These are phyloP conservation scores for Didymella lethalis DNA, from an alignment of 2,329 filamentous ascomycete genomes.

Conservation along the genomic window DNA sequence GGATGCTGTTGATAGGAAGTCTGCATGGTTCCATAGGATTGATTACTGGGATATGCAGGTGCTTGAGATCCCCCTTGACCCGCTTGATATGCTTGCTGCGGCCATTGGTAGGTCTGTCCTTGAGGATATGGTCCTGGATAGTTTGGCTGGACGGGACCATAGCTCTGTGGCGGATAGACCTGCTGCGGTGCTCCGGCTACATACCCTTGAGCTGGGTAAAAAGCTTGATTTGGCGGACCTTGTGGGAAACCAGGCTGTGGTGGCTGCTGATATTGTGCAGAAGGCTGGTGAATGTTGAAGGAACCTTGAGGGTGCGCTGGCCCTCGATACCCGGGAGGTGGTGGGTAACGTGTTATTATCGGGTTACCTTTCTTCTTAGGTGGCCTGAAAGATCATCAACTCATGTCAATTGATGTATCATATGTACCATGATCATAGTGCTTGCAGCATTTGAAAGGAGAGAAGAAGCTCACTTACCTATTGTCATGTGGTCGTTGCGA, in stretches of 20 bases:
- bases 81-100: conserved; percentile 34
- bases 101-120: conserved; percentile 38
- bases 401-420: conserved; percentile 6
- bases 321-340: conserved; percentile 57
- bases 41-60: conserved; percentile 30
- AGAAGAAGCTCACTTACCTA: conserved; percentile 39
- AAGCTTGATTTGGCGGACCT: conserved; percentile 28
- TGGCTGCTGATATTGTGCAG: conserved; percentile 38
- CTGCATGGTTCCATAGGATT: conserved; percentile 34
- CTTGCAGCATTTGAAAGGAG: neutral
- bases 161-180: conserved; percentile 36
- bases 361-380: conserved; percentile 58
- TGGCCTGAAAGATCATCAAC: conserved; percentile 36
- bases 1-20: conserved; percentile 32
- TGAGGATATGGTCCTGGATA: conserved; percentile 34
- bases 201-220: conserved; percentile 38
- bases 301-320: conserved; percentile 44
- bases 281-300: conserved; percentile 37
- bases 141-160: conserved; percentile 33
- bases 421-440: neutral
- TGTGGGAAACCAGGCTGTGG: conserved; percentile 40
- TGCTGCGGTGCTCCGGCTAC: conserved; percentile 28
- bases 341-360: conserved; percentile 59
- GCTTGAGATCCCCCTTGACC: conserved; percentile 36
- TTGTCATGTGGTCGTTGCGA: conserved; percentile 39